Evolutionary conservation across 1,284 basidiomycete species (phyloP).

Genomic region (Uromyces viciae-fabae): DNA sequence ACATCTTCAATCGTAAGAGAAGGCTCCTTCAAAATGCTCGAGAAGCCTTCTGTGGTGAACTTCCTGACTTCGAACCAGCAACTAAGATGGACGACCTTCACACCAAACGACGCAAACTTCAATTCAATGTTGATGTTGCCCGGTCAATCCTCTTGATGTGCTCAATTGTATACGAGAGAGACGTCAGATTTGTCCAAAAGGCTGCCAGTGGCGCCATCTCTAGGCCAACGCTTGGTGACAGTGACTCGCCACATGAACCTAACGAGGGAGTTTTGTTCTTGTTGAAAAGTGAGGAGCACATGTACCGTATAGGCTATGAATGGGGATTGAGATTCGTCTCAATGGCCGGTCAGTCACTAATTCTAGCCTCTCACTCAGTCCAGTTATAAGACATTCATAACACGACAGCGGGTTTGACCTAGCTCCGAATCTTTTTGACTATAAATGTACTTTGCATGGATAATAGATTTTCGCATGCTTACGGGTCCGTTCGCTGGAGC

Average conservation of each 20-base stretch:
- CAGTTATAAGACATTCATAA: too few species aligned
- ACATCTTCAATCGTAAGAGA: conserved; percentile 20
- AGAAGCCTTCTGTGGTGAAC: conserved; percentile 17
- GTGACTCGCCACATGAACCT: background rate
- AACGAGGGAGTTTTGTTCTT: conserved; percentile 22
- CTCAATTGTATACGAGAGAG: conserved; percentile 32
- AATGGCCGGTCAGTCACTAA: conserved; percentile 14
- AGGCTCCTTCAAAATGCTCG: conserved; percentile 9
- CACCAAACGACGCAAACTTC: conserved; percentile 9
- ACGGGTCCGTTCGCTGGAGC: conserved; percentile 32
- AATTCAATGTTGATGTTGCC: conserved; percentile 36
- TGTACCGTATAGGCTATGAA: conserved; percentile 13
- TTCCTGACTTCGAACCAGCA: conserved; percentile 9
- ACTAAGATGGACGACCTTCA: background rate
- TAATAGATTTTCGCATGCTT: conserved; percentile 23
- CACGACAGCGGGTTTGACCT: too few species aligned
- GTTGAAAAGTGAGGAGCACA: conserved; percentile 32
- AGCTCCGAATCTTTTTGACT: too few species aligned
- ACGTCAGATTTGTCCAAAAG: conserved; percentile 2
- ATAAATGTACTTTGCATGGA: too few species aligned
- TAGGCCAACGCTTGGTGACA: conserved; percentile 14
- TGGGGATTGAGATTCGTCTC: conserved; percentile 38
- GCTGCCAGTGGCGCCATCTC: conserved; percentile 16
- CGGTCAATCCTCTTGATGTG: conserved; percentile 35
- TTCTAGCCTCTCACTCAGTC: background rate